Evolutionary conservation across 495 filamentous ascomycete genomes (phyloP).

Genomic region (Physcia stellaris): DNA sequence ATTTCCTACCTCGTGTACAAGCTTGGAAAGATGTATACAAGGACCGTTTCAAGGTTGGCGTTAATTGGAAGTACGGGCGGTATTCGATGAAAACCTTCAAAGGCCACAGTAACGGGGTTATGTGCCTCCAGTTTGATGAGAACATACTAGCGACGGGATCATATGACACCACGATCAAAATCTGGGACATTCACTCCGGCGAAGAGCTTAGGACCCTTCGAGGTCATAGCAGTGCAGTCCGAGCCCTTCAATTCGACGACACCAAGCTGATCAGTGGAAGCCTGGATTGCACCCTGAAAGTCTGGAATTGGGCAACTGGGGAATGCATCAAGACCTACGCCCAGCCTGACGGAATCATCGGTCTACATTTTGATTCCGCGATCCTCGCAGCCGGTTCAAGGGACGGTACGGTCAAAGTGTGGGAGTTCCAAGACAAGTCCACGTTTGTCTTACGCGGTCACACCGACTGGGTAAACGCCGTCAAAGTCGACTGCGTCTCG

Average conservation of each 20-base stretch:
- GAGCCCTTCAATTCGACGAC: conserved; percentile 87
- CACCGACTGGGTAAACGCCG: conserved; percentile 86
- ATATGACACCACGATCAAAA: conserved; percentile 87
- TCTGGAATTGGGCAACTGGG: conserved; percentile 96
- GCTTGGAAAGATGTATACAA: conserved; percentile 93
- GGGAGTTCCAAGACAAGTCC: conserved; percentile 78
- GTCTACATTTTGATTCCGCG: conserved; percentile 69
- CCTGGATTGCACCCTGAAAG: conserved; percentile 65
- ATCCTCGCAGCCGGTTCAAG: conserved; percentile 78
- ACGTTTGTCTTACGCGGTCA: conserved; percentile 71
- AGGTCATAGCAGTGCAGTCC: conserved; percentile 71
- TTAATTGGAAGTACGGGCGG: conserved; percentile 91
- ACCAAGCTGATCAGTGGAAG: conserved; percentile 77
- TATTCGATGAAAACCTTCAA: conserved; percentile 68
- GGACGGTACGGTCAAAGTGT: conserved; percentile 83
- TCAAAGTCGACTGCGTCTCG: conserved; percentile 66
- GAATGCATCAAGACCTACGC: conserved; percentile 72
- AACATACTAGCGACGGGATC: conserved; percentile 86
- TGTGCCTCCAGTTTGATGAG: conserved; percentile 92
- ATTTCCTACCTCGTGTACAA: conserved; percentile 37
- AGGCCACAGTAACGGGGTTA: conserved; percentile 89
- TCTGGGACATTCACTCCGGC: conserved; percentile 87
- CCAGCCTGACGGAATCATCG: conserved; percentile 70
- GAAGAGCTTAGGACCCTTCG: conserved; percentile 68
- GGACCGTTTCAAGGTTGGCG: conserved; percentile 76